Conservation (phyloP, 495 filamentous ascomycete genomes). For the Talaromyces proteolyticus region DNA sequence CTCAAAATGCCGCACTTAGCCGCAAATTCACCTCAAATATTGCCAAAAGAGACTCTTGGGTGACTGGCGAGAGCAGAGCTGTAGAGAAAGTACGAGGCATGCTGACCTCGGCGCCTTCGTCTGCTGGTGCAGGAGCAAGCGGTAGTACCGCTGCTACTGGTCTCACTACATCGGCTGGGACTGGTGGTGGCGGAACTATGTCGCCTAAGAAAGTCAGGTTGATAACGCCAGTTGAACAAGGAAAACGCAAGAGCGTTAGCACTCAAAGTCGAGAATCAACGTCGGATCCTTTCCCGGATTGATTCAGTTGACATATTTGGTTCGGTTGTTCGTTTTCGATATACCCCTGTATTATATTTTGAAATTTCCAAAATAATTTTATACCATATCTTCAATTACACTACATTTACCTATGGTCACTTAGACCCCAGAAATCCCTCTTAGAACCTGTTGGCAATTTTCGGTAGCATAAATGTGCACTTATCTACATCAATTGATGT, state of each 20-base stretch:
- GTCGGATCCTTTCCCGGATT: conserved; percentile 6
- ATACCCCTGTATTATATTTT: conserved; percentile 8
- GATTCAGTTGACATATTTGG: not conserved
- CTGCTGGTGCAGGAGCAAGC: conserved; percentile 9
- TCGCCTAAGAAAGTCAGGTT: conserved; percentile 42
- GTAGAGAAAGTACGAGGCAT: conserved; percentile 44
- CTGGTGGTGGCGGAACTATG: conserved; percentile 9
- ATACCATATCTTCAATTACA: no score
- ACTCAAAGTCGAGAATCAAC: conserved; percentile 9
- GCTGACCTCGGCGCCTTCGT: conserved; percentile 24
- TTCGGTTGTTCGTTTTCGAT: conserved; percentile 1
- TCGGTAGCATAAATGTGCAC: no score
- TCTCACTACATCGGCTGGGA: not conserved
- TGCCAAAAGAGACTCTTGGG: conserved; percentile 39
- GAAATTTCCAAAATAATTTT: no score
- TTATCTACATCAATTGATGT: no score
- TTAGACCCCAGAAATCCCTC: no score
- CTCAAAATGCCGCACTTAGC: conserved; percentile 15
- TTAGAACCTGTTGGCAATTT: no score
- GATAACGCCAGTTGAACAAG: conserved; percentile 38
- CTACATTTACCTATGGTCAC: no score
- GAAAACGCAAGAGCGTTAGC: conserved; percentile 18
- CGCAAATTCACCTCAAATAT: conserved; percentile 28
- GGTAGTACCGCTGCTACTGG: not conserved
- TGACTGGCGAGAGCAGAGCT: conserved; percentile 35